Evolutionary conservation across 1,284 basidiomycete species (phyloP).

Genomic region (Trichosporon ovoides): DNA sequence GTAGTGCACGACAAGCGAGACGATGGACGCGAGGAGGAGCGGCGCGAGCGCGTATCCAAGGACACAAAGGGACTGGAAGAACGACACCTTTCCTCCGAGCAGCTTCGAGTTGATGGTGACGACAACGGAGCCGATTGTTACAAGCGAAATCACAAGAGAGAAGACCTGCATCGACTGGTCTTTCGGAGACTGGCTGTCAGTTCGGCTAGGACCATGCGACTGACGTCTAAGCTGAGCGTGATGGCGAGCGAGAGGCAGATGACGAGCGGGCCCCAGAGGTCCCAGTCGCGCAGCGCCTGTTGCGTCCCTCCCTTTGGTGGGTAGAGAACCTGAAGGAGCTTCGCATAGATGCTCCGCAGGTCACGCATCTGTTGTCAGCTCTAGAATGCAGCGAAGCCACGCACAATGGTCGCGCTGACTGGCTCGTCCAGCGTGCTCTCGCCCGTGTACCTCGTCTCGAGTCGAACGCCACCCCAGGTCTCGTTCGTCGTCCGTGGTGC

Average conservation of each 20-base stretch:
- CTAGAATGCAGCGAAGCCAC: constrained; percentile 35
- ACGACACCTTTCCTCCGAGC: constrained; percentile 92
- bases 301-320: constrained; percentile 67
- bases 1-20: constrained; percentile 75
- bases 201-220: constrained; percentile 30
- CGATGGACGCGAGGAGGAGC: constrained; percentile 76
- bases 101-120: constrained; percentile 93
- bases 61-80: constrained; percentile 91
- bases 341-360: constrained; percentile 79
- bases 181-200: constrained; percentile 62
- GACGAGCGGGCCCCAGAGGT: constrained; percentile 88
- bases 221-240: constrained; percentile 79
- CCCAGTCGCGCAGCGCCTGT: constrained; percentile 84
- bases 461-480: constrained; percentile 63
- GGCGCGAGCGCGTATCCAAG: constrained; percentile 87
- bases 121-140: constrained; percentile 78
- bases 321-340: constrained; percentile 86
- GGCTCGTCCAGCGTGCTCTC: constrained; percentile 87
- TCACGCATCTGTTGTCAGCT: constrained; percentile 64
- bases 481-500: constrained; percentile 36
- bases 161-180: constrained; percentile 81
- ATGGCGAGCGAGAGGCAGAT: constrained; percentile 78
- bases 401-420: constrained; percentile 76
- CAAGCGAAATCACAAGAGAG: constrained; percentile 83
- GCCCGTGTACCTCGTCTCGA: constrained; percentile 78